These are phyloP conservation scores for Flaveria robusta DNA, from an alignment of 129 eudicot genomes.

Conservation along the genomic window DNA sequence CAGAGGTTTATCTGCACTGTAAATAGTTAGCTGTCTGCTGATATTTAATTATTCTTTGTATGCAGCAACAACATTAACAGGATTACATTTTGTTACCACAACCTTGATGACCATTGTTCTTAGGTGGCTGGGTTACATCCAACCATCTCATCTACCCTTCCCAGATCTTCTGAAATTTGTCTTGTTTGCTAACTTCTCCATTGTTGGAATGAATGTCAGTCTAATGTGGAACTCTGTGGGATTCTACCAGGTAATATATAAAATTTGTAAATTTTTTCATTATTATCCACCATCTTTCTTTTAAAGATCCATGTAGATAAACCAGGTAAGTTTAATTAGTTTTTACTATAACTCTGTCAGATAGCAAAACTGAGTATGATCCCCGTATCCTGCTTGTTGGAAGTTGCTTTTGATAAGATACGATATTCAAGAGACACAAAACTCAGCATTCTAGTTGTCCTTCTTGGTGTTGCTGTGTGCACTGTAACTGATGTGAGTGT, in stretches of 20 bases:
- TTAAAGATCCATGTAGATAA: slow-evolving; percentile 7
- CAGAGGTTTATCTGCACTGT: not conserved
- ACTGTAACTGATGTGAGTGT: slow-evolving; percentile 86
- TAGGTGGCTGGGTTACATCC: slow-evolving; percentile 66
- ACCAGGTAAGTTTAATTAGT: slow-evolving; percentile 12
- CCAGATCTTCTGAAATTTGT: slow-evolving; percentile 61
- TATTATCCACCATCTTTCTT: slow-evolving; percentile 11
- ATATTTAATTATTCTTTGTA: slow-evolving; percentile 17
- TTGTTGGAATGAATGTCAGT: slow-evolving; percentile 84
- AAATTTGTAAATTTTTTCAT: not conserved
- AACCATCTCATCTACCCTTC: slow-evolving; percentile 60
- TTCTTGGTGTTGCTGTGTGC: slow-evolving; percentile 76
- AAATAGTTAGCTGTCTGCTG: not conserved
- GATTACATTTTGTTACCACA: slow-evolving; percentile 74
- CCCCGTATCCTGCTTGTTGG: slow-evolving; percentile 77
- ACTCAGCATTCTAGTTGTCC: slow-evolving; percentile 65
- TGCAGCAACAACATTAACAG: slow-evolving; percentile 87
- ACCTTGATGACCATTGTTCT: slow-evolving; percentile 69
- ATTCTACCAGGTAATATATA: slow-evolving; percentile 58
- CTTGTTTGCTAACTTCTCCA: slow-evolving; percentile 70
- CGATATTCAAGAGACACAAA: slow-evolving; percentile 78
- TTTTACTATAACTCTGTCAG: slow-evolving; percentile 37
- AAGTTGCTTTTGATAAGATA: slow-evolving; percentile 64
- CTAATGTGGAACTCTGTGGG: slow-evolving; percentile 93
- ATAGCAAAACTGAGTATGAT: slow-evolving; percentile 88